Evolutionary conservation across 495 filamentous ascomycete species (phyloP).

Genomic region (Xylaria acuta): DNA sequence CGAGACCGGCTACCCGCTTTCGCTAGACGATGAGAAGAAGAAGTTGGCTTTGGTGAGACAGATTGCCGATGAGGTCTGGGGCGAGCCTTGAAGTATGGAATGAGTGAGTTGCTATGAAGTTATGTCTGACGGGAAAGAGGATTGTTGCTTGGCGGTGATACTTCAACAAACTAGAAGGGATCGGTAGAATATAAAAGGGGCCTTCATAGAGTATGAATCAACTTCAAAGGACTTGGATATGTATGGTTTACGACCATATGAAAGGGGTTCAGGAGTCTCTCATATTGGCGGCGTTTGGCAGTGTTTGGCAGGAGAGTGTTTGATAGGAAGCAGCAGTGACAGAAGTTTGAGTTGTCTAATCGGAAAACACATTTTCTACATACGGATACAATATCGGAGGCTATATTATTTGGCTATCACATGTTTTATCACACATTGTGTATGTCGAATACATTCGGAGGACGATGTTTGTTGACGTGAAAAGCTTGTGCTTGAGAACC

Average conservation of each 20-base stretch:
- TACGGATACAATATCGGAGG: not conserved
- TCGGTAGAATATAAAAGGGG: conserved; percentile 21
- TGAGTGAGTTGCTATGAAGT: not conserved
- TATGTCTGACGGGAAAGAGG: not conserved
- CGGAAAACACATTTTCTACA: not conserved
- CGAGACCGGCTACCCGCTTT: conserved; percentile 69
- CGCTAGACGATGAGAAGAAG: conserved; percentile 69
- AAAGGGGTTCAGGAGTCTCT: not conserved
- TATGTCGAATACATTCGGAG: not conserved
- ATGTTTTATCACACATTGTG: not conserved
- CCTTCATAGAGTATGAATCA: conserved; percentile 21
- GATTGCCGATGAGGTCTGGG: conserved; percentile 74
- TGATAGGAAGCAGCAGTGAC: not conserved
- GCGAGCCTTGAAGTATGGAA: conserved; percentile 56
- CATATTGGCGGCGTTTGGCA: not conserved
- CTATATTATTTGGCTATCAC: not conserved
- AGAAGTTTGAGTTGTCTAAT: not conserved
- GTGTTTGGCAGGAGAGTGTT: not conserved
- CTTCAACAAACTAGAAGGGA: conserved; percentile 17
- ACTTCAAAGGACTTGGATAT: conserved; percentile 15
- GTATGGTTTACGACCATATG: not conserved
- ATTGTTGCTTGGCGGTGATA: not conserved
- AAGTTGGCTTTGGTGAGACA: conserved; percentile 72
- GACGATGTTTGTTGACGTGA: not conserved
- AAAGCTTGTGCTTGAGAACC: not conserved